Percentiles rank a stretch among this genome's conserved stretches.
These are phyloP conservation scores for Eucalyptus erythrocorys DNA, from an alignment of 345 rosid species.

Conservation along the genomic window DNA sequence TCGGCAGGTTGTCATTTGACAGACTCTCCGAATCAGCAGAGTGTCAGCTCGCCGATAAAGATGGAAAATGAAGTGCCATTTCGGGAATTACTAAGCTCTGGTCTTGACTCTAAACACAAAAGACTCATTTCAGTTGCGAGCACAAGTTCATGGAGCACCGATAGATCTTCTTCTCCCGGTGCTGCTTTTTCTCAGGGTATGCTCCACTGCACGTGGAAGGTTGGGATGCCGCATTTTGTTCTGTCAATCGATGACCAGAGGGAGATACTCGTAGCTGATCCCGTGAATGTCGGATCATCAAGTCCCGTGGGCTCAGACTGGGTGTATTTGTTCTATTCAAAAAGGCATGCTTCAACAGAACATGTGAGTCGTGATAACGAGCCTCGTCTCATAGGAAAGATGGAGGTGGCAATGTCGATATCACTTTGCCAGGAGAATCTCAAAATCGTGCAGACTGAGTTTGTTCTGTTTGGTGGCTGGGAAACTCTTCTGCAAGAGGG, in stretches of 20 bases:
- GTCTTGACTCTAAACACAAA: conserved; percentile 2
- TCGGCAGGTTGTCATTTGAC: conserved; percentile 13
- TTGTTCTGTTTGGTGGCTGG: conserved; percentile 50
- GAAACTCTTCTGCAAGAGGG: conserved; percentile 14
- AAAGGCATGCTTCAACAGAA: conserved; percentile 24
- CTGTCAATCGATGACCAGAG: conserved; percentile 67
- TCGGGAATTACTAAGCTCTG: not conserved
- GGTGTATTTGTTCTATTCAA: conserved; percentile 46
- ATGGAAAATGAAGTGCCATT: conserved; percentile 4
- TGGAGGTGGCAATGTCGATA: conserved; percentile 58
- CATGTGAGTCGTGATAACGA: conserved; percentile 12
- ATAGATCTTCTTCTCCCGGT: conserved; percentile 17
- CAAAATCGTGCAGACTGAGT: conserved; percentile 59
- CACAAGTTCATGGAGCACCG: conserved; percentile 38
- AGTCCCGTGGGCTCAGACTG: conserved; percentile 21
- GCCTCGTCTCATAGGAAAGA: conserved; percentile 49
- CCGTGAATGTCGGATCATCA: conserved; percentile 22
- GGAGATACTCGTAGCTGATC: conserved; percentile 49
- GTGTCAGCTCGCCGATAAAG: conserved; percentile 8
- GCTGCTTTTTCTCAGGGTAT: conserved; percentile 51
- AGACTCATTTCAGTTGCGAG: conserved; percentile 32
- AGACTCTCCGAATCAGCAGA: conserved; percentile 22
- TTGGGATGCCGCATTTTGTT: conserved; percentile 55
- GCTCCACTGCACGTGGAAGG: conserved; percentile 71
- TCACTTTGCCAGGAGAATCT: conserved; percentile 24